A percentile compares a stretch with the other conserved stretches of the same genome.
Evolutionary conservation across 768 basidiomycete genomes (phyloP).

Genomic region (Cantharellus anzutake): DNA sequence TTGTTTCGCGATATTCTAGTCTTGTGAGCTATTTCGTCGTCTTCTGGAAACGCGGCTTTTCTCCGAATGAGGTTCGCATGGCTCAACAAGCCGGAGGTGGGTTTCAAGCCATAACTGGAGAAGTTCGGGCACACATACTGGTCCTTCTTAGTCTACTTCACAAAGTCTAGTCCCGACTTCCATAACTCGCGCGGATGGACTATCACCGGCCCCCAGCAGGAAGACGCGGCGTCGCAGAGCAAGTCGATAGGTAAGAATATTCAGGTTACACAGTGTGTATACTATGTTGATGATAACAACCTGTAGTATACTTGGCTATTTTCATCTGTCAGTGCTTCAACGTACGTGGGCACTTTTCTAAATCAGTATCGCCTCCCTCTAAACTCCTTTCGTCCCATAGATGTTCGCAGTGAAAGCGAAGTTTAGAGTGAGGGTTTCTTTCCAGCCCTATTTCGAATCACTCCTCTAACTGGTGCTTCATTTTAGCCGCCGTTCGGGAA

Average conservation of each 20-base stretch:
- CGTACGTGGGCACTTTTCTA: slow-evolving; percentile 17
- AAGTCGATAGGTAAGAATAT: slow-evolving; percentile 27
- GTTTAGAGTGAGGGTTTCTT: slow-evolving; percentile 14
- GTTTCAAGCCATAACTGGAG: background rate
- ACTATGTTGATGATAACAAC: too few species aligned
- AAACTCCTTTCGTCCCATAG: slow-evolving; percentile 14
- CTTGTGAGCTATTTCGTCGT: slow-evolving; percentile 48
- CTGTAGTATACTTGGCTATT: slow-evolving; percentile 35
- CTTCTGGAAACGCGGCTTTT: slow-evolving; percentile 42
- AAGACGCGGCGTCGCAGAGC: slow-evolving; percentile 38
- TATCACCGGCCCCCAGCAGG: slow-evolving; percentile 29
- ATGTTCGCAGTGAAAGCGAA: slow-evolving; percentile 50
- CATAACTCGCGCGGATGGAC: slow-evolving; percentile 31
- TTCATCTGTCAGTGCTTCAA: slow-evolving; percentile 56
- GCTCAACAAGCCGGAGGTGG: slow-evolving; percentile 24
- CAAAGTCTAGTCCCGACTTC: slow-evolving; percentile 31
- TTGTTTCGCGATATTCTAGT: slow-evolving; percentile 16
- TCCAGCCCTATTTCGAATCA: background rate
- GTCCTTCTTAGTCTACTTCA: slow-evolving; percentile 26
- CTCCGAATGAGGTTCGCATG: slow-evolving; percentile 32
- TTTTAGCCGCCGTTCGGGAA: slow-evolving; percentile 38
- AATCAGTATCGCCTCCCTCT: background rate
- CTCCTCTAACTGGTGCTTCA: slow-evolving; percentile 4
- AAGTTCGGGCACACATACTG: too few species aligned
- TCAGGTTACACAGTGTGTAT: too few species aligned